phyloP scores from a whole-genome alignment of 2,329 filamentous ascomycete species.

The Dissoconium aciculare region DNA sequence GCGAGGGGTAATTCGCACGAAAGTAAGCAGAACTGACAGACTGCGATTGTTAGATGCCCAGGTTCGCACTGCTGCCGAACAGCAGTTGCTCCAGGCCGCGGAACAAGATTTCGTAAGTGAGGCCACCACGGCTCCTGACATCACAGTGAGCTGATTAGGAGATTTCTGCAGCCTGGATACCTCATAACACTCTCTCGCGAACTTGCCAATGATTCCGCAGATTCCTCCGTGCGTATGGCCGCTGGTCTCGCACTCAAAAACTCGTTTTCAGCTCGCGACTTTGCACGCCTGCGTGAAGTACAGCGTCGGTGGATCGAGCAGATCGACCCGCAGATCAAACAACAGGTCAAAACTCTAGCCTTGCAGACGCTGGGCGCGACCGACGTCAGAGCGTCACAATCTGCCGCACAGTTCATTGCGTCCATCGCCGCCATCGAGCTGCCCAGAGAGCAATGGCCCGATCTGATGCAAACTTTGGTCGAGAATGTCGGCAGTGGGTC shows the following conservation, averaged over 20 bases:
- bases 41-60: slow-evolving; percentile 65
- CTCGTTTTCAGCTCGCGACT: slow-evolving; percentile 89
- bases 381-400: slow-evolving; percentile 70
- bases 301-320: slow-evolving; percentile 86
- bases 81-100: slow-evolving; percentile 82
- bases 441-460: slow-evolving; percentile 81
- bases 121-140: too few species aligned
- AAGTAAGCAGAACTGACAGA: slow-evolving; percentile 16
- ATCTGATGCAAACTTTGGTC: slow-evolving; percentile 77
- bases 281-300: slow-evolving; percentile 69
- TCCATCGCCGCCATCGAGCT: slow-evolving; percentile 91
- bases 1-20: slow-evolving; percentile 6
- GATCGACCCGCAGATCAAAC: slow-evolving; percentile 69
- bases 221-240: slow-evolving; percentile 75
- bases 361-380: slow-evolving; percentile 69
- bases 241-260: slow-evolving; percentile 97
- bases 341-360: slow-evolving; percentile 75
- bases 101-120: slow-evolving; percentile 83
- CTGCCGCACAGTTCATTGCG: slow-evolving; percentile 86
- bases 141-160: too few species aligned
- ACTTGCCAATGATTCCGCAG: slow-evolving; percentile 76
- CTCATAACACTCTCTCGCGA: slow-evolving; percentile 83
- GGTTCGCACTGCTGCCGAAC: slow-evolving; percentile 79
- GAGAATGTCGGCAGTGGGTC: slow-evolving; percentile 80
- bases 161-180: slow-evolving; percentile 66